Evolutionary conservation across 2,329 filamentous ascomycete species (phyloP), one percentile per base, ranked within the genome.

Genomic region (Alternaria angustiovoidea): DNA sequence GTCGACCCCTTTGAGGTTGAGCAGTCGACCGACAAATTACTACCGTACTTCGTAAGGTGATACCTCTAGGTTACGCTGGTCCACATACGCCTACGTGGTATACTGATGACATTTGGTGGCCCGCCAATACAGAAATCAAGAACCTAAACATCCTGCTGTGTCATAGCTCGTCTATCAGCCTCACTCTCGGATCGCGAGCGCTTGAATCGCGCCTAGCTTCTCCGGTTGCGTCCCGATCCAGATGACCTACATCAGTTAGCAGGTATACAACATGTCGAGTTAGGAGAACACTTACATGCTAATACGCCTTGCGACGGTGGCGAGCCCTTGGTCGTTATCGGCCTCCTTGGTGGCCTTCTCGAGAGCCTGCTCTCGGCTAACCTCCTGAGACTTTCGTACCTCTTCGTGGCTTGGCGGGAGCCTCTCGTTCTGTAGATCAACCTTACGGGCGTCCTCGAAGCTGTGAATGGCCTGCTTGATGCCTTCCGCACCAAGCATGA

Each of bases 381-480:
- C 90, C 74, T 93, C 91, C 63, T 89, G 92, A 78, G 91, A 92
- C 80, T 89, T 89, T 65, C 89, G 86, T 20, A 98, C 94, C 80
- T 99, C 95, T 49, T 98, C 94, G 63, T 95, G 91, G 65, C 88
- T 95, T 0, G 95, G 95, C 51, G 95, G 95, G 66, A 99, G 84
- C 64, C 93, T 88, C 82, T 99, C 95, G 79, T 99, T 99, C 82
- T 98, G 94, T 64, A 98, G 75, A 82, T 99, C 95, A 49, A 99
- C 94, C 84, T 97, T 98, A 65, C 93, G 87, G 16, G 95, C 95
- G 79, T 99, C 95, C 78, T 99, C 95, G 69, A 99, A 99, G 70
- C 88, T 96, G 80, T 88, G 94, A 72, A 99, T 99, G 34, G 95
- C 95, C 74, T 97, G 94, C 85, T 98, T 99, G 84, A 98, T 97